Conservation (phyloP, 1,139 yeast genomes). For the Suhomyces coccinellae region DNA sequence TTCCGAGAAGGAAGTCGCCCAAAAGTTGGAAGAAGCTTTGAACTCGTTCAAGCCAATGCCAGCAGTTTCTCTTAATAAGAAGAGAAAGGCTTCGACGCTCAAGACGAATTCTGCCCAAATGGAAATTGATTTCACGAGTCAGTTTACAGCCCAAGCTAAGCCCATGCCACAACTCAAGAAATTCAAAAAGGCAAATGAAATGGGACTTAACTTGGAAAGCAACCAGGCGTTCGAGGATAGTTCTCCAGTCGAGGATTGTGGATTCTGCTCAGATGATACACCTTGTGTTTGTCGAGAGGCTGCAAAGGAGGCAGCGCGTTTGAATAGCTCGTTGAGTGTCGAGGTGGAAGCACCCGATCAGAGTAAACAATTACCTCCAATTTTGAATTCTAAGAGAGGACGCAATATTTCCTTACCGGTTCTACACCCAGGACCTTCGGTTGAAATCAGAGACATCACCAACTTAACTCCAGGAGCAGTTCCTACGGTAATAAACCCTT, state of each 20-base stretch:
- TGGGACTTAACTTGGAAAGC: slow-evolving; percentile 7
- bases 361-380: slow-evolving; percentile 37
- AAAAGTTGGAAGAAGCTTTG: slow-evolving; percentile 33
- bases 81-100: slow-evolving; percentile 21
- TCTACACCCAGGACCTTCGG: slow-evolving; percentile 67
- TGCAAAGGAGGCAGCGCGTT: slow-evolving; percentile 56
- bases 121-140: slow-evolving; percentile 58
- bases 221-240: slow-evolving; percentile 31
- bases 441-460: slow-evolving; percentile 48
- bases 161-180: slow-evolving; percentile 10
- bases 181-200: slow-evolving; percentile 8
- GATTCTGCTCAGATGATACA: slow-evolving; percentile 89
- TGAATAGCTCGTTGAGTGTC: slow-evolving; percentile 31
- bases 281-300: slow-evolving; percentile 93
- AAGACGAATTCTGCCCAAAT: slow-evolving; percentile 11
- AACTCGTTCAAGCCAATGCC: slow-evolving; percentile 54
- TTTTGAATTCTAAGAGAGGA: slow-evolving; percentile 22
- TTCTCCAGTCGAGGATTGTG: slow-evolving; percentile 77
- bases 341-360: slow-evolving; percentile 16
- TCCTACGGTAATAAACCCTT: slow-evolving; percentile 35
- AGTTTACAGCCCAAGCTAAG: slow-evolving; percentile 27
- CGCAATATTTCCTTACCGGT: slow-evolving; percentile 52
- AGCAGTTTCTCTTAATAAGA: slow-evolving; percentile 56
- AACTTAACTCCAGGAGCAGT: slow-evolving; percentile 46
- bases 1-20: slow-evolving; percentile 11